Evolutionary conservation across 441 rosid genomes (phyloP), one percentile per base, ranked within the genome.

Genomic region (Aleurites moluccanus): DNA sequence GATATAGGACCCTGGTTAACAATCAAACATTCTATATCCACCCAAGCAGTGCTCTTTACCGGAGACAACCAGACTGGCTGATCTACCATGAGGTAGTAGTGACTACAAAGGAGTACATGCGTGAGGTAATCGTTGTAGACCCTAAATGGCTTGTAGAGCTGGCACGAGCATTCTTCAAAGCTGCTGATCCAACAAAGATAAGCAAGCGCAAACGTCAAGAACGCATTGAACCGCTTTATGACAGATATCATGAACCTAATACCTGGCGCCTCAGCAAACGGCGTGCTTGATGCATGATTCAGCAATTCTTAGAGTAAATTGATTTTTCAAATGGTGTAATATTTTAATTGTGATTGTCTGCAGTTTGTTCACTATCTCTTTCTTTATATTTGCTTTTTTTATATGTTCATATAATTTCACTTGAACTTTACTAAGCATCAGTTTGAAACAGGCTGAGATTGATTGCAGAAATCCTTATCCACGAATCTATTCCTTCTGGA

Each of bases 41-140:
- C 52, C 97, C 97, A 27, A 91, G 98, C 72, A 94, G 99, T 57
- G 92, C 98, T 2, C 90, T 94, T 83, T 92, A 88, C 76, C 93
- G 90, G 80, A 89, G 94, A 80, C 96, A 92, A 71, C 98, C 97
- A 30, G 97, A 92, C 30, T 91, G 97, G 98, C 96, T 91, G 45
- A 90, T 94, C 73, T 91, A 92, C 73, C 94, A 92, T 62, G 97
- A 94, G 78, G 88, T 90, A 40, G 99, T 92, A 49, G 90, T 94
- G 99, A 92, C 97, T 5, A 82, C 83, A 30, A 84, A 82, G 68
- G 87, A 82, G 75, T 84, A 82, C 70, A 84, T 84, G 85, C 75
- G 77, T 8, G 85, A 84, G 67, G 77, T 73, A 15, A 82, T 83
- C 0, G 83, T 76, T 49, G 63, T 82, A 30, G 85, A 84, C 57